Evolutionary conservation across 176 grass and related monocot genomes (phyloP).

Genomic region (Stipa capillata): DNA sequence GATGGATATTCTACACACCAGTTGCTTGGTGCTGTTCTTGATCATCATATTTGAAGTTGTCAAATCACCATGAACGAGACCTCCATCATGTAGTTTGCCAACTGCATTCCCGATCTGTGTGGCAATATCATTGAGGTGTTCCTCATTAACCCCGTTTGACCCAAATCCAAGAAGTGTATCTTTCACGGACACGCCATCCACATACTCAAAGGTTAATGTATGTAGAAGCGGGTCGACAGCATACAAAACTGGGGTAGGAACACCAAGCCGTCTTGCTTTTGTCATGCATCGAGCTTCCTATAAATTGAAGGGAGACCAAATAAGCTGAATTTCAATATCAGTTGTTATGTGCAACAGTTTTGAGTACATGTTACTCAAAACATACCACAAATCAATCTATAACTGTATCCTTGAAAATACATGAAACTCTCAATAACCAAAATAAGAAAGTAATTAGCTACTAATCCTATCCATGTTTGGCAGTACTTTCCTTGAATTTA

Average conservation of each 20-base stretch:
- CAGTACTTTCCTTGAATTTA: background rate
- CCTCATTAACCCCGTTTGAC: constrained; percentile 55
- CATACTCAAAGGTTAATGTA: constrained; percentile 85
- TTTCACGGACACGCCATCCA: constrained; percentile 76
- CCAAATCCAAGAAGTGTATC: constrained; percentile 88
- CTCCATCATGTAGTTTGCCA: constrained; percentile 84
- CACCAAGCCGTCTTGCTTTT: constrained; percentile 89
- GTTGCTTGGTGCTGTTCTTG: constrained; percentile 49
- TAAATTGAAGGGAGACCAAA: background rate
- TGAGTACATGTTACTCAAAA: background rate
- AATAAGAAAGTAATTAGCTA: background rate
- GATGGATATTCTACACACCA: constrained; percentile 35
- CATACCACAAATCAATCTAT: background rate
- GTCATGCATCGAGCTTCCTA: constrained; percentile 98
- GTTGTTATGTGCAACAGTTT: background rate
- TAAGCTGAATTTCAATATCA: constrained; percentile 3
- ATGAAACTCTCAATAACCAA: background rate
- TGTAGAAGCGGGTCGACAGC: constrained; percentile 62
- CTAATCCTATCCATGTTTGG: background rate
- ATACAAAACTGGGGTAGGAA: constrained; percentile 85
- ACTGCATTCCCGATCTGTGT: constrained; percentile 84
- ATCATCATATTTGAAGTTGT: constrained; percentile 98
- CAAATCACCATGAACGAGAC: constrained; percentile 87
- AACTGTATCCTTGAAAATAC: background rate
- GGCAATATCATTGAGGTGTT: constrained; percentile 56